These are phyloP conservation scores for Leccinum subrobustum DNA, from an alignment of 1,284 basidiomycete genomes.

Conservation along the genomic window DNA sequence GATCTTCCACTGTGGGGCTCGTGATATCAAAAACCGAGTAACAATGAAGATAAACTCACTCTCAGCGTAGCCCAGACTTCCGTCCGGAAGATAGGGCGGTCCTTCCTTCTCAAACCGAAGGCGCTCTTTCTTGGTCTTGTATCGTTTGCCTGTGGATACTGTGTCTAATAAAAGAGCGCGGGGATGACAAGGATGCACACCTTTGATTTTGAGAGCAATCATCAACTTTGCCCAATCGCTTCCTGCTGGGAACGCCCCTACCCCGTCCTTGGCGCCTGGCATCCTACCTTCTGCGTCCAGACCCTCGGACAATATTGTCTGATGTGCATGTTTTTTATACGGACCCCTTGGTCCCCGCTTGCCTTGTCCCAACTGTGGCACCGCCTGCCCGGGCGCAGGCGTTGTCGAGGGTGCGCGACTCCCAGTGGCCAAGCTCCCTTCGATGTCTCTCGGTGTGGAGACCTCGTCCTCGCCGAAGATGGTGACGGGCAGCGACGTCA, in stretches of 20 bases:
- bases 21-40: neutral
- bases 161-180: neutral
- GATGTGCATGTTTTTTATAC: slow-evolving; percentile 41
- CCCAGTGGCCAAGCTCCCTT: slow-evolving; percentile 26
- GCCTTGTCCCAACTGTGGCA: slow-evolving; percentile 21
- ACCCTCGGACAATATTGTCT: slow-evolving; percentile 46
- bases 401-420: slow-evolving; percentile 24
- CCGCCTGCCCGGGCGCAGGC: slow-evolving; percentile 40
- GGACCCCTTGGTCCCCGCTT: slow-evolving; percentile 46
- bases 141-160: slow-evolving; percentile 56
- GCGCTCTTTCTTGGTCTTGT: slow-evolving; percentile 76
- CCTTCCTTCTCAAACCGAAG: slow-evolving; percentile 70
- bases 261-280: slow-evolving; percentile 71
- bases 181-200: slow-evolving; percentile 31
- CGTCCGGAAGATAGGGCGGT: slow-evolving; percentile 62
- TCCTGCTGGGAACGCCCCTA: slow-evolving; percentile 65
- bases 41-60: slow-evolving; percentile 40
- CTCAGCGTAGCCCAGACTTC: slow-evolving; percentile 71
- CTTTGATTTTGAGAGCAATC: slow-evolving; percentile 70
- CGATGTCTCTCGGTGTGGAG: slow-evolving; percentile 26
- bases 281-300: slow-evolving; percentile 67
- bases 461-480: slow-evolving; percentile 21
- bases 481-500: slow-evolving; percentile 38
- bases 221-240: slow-evolving; percentile 69
- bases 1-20: slow-evolving; percentile 63